Conservation (phyloP, 2,329 filamentous ascomycete genomes). For the Venturia nashicola region DNA sequence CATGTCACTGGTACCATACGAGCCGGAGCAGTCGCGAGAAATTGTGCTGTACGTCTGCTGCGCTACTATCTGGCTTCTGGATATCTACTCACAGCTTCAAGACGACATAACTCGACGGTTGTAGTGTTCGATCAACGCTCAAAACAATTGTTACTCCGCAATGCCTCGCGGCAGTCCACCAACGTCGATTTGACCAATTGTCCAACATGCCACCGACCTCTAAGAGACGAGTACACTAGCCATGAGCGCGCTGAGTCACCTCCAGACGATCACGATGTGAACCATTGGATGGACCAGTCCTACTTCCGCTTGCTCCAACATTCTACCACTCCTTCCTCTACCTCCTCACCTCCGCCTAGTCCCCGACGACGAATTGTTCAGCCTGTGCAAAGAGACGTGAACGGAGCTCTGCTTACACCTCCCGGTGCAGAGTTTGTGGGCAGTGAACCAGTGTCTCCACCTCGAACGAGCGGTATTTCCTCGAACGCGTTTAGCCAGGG, state of each 20-base stretch:
- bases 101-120: constrained; percentile 83
- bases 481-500: constrained; percentile 78
- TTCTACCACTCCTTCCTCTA: constrained; percentile 40
- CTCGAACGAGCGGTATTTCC: constrained; percentile 56
- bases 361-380: constrained; percentile 32
- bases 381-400: constrained; percentile 16
- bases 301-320: constrained; percentile 89
- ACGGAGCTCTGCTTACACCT: constrained; percentile 36
- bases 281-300: constrained; percentile 53
- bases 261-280: constrained; percentile 23
- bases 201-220: constrained; percentile 78
- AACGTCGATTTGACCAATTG: constrained; percentile 56
- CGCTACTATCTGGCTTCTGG: constrained; percentile 7
- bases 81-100: constrained; percentile 26
- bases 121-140: constrained; percentile 83
- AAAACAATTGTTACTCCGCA: constrained; percentile 71
- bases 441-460: constrained; percentile 28
- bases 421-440: constrained; percentile 39
- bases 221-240: constrained; percentile 34
- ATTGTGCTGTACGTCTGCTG: constrained; percentile 52
- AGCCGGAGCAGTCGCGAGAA: constrained; percentile 59
- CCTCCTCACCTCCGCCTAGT: constrained; percentile 34
- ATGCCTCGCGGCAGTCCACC: constrained; percentile 35
- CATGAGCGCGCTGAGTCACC: constrained; percentile 19
- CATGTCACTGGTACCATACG: constrained; percentile 67